phyloP scores from a whole-genome alignment of 2,329 filamentous ascomycete genomes.

The Seiridium unicorne region DNA sequence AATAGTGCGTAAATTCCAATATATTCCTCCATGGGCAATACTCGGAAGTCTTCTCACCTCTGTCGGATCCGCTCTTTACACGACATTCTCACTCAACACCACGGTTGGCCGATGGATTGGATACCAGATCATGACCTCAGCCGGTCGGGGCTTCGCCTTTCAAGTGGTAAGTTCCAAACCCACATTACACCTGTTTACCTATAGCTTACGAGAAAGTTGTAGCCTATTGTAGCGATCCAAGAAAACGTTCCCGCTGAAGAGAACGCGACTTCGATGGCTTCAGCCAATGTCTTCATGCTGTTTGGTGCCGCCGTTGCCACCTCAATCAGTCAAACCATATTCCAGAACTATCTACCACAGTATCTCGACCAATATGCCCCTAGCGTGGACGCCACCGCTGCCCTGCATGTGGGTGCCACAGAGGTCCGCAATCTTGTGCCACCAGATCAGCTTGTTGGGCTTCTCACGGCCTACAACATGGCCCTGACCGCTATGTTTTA shows the following conservation, averaged over 20 bases:
- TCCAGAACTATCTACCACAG: conserved; percentile 43
- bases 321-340: conserved; percentile 48
- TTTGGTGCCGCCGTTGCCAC: conserved; percentile 48
- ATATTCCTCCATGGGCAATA: neutral
- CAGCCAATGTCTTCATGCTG: conserved; percentile 38
- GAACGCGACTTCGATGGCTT: conserved; percentile 5
- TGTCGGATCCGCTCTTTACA: conserved; percentile 36
- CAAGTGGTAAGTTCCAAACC: conserved; percentile 21
- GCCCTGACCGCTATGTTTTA: conserved; percentile 31
- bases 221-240: conserved; percentile 36
- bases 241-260: conserved; percentile 24
- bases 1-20: neutral
- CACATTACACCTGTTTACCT: neutral
- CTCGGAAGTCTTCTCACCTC: neutral
- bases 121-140: conserved; percentile 38
- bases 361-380: conserved; percentile 35
- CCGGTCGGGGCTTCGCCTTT: conserved; percentile 36
- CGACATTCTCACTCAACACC: conserved; percentile 31
- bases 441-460: conserved; percentile 25
- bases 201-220: conserved; percentile 30
- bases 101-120: conserved; percentile 36
- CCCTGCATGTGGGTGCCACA: conserved; percentile 36
- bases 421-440: conserved; percentile 27
- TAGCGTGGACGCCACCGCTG: conserved; percentile 25
- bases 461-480: conserved; percentile 41